Base-by-base conservation (phyloP, 1,139 yeast genomes). In the Geotrichum bryndzae region DNA sequence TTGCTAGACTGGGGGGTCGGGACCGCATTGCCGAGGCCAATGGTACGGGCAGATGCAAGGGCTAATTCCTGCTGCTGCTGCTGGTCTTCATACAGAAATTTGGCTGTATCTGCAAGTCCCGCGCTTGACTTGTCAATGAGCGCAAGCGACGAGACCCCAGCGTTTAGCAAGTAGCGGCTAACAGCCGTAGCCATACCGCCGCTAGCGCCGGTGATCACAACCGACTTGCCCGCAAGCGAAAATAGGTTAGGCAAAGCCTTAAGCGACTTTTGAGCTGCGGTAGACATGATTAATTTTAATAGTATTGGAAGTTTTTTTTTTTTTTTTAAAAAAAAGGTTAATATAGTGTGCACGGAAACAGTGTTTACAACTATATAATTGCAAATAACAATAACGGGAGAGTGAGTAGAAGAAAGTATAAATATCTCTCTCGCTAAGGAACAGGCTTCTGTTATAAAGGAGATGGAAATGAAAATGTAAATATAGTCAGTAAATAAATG, bases 161-260 rank as follows among this genome's bases (percentile, higher is more conserved):
- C 57, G 50, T 29, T 35, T 18, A 59, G 61, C 15, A 88, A 77
- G 4, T 72, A 68, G 8, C 64, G 62, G 53, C 72, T 66, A 5
- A 88, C 74, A 22, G 87, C 84, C 41, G 85, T 77, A 2, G 91
- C 87, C 68, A 88, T 78, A 25, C 95, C 95, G n/a, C 96, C 96
- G 41, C 91, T 86, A 22, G 95, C 96, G 59, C 96, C 96, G 45
- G 95, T 88, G 67, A 88, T 76, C 60, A 88, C 80, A 54, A 90
- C 90, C 63, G 87, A 78, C 73, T 86, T 84, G 61, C 88, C 56
- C 22, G 56, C 15, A 6, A 53, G 56, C 1, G 48, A 33, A 27
- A 53, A 53, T 2, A 53, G 66, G 48, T 54, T 57, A 18, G 61
- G 61, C 13, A 58, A 55, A 6, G 54, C 51, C 15, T 31, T 38